Percentiles rank a stretch among this genome's conserved stretches.
phyloP scores from a whole-genome alignment of 768 basidiomycete species.

The Sarcomyxa edulis region DNA sequence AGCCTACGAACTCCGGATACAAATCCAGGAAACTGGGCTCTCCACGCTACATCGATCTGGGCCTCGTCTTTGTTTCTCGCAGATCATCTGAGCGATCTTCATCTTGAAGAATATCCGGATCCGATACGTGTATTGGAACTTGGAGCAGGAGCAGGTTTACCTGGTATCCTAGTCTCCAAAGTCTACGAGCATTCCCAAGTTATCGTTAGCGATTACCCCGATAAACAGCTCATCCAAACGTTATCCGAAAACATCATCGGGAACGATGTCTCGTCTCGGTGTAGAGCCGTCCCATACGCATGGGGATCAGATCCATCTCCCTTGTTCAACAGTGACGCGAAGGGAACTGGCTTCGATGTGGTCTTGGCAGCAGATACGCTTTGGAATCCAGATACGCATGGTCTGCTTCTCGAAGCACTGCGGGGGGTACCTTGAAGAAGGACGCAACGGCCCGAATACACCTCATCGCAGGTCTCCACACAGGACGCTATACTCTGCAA shows the following conservation, averaged over 20 bases:
- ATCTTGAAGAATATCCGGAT: slow-evolving; percentile 23
- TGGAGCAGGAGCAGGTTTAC: slow-evolving; percentile 71
- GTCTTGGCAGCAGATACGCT: slow-evolving; percentile 73
- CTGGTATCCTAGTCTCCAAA: slow-evolving; percentile 63
- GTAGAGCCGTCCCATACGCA: slow-evolving; percentile 50
- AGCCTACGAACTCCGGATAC: slow-evolving; percentile 46
- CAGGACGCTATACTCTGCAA: slow-evolving; percentile 67
- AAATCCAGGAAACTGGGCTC: slow-evolving; percentile 60
- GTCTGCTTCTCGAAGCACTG: slow-evolving; percentile 48
- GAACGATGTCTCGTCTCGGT: slow-evolving; percentile 45
- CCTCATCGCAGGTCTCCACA: slow-evolving; percentile 72
- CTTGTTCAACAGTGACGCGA: slow-evolving; percentile 9
- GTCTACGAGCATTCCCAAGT: slow-evolving; percentile 33
- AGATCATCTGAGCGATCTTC: slow-evolving; percentile 51
- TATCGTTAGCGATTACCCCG: slow-evolving; percentile 68
- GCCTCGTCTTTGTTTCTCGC: slow-evolving; percentile 60
- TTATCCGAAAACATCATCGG: slow-evolving; percentile 49
- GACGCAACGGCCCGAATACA: slow-evolving; percentile 44
- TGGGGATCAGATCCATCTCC: slow-evolving; percentile 55
- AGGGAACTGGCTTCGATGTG: slow-evolving; percentile 43
- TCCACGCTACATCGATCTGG: slow-evolving; percentile 81
- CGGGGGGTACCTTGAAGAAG: slow-evolving; percentile 38
- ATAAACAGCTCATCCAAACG: slow-evolving; percentile 51
- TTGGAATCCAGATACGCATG: slow-evolving; percentile 66
- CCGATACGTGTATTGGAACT: slow-evolving; percentile 53